Evolutionary conservation across 371 early-diverging fungal species (phyloP), one percentile per base, ranked within the genome.

Genomic region (Lichtheimia ornata): DNA sequence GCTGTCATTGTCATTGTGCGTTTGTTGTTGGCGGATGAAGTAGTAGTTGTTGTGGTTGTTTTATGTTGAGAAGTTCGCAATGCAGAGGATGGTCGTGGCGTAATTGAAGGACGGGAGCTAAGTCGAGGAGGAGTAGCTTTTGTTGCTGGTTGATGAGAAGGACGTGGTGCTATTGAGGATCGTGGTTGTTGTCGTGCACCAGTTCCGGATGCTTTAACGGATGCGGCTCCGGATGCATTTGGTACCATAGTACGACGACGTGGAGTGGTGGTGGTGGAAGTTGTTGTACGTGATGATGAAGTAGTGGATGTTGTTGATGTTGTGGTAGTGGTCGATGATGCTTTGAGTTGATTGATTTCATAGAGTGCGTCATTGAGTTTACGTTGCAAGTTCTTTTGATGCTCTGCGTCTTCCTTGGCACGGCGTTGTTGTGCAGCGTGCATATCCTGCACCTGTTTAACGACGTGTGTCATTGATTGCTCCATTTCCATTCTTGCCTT

Each of bases 401-500:
- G 52, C 45, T 73, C 66, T 4, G 53, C 52, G 24, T 72, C 62
- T 54, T 64, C 59, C 54, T 68, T 68, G 20, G 44, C 56, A 28
- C 68, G 62, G 41, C 45, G 61, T 53, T 78, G 72, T 53, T 69
- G 63, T 56, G 50, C 64, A 51, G 6, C 58, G 17, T 70, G 59
- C 30, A 78, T 43, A 11, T 74, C 71, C n/a, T 71, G 64, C 50
- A 78, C 41, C 44, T 77, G 72, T 28, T 77, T 70, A 14, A 77
- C 51, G 3, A 74, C 71, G 35, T 64, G 69, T 4, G 71, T 61
- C 71, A 74, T 70, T 56, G 64, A 70, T 28, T 59, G 57, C 47
- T 78, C 73, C 53, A 78, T 28, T 20, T 71, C 68, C 25, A 52
- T 58, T 52, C 75, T 65, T 0, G 71, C 67, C 27, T 67, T 64